Evolutionary conservation across 2,329 filamentous ascomycete species (phyloP).

Genomic region (Botrytis porri): DNA sequence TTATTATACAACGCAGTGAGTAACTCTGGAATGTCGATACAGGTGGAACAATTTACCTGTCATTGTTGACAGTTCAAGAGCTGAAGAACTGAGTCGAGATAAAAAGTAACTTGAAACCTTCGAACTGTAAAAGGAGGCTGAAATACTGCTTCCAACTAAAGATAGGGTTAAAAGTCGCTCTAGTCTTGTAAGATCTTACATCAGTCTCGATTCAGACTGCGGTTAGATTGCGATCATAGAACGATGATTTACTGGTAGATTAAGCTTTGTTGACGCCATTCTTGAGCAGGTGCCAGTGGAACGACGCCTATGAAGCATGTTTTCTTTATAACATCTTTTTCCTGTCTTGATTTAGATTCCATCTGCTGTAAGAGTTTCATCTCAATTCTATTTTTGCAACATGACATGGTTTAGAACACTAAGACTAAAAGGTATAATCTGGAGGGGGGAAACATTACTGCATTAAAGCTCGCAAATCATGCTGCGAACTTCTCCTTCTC

Average conservation of each 20-base stretch:
- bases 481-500: no score
- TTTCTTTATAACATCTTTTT: not conserved
- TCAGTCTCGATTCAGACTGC: not conserved
- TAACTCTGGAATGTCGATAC: not conserved
- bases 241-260: not conserved
- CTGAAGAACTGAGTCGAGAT: not conserved
- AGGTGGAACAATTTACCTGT: not conserved
- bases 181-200: not conserved
- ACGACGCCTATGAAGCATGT: not conserved
- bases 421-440: not conserved
- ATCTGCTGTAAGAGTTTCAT: not conserved
- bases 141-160: not conserved
- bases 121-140: not conserved
- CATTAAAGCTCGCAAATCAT: not conserved
- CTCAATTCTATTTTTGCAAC: not conserved
- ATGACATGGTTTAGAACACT: fast-evolving
- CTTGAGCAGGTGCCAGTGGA: not conserved
- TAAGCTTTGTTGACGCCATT: not conserved
- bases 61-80: not conserved
- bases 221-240: not conserved
- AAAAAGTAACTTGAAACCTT: not conserved
- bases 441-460: not conserved
- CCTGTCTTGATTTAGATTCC: not conserved
- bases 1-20: not conserved
- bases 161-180: not conserved